These are phyloP conservation scores for Pezicula rhizophila DNA, from an alignment of 2,329 filamentous ascomycete genomes.

Conservation along the genomic window DNA sequence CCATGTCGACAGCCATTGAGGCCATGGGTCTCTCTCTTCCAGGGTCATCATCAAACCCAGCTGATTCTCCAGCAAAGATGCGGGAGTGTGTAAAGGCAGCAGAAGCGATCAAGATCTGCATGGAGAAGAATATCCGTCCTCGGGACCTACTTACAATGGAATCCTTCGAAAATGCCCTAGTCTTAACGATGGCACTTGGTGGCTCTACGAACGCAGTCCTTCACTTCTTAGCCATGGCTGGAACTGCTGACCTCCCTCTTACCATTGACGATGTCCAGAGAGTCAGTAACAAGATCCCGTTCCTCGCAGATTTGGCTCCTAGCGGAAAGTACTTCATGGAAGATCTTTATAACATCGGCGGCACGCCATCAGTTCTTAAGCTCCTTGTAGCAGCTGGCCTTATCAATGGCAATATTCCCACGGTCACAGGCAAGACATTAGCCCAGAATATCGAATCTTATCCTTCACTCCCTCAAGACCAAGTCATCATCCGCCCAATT, in stretches of 20 bases:
- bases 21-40: conserved; percentile 65
- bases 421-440: conserved; percentile 78
- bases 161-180: conserved; percentile 65
- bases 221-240: conserved; percentile 67
- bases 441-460: conserved; percentile 73
- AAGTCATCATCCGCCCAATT: conserved; percentile 77
- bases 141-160: conserved; percentile 62
- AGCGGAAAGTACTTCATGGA: conserved; percentile 82
- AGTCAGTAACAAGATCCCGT: conserved; percentile 64
- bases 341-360: conserved; percentile 79
- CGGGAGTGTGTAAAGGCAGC: conserved; percentile 64
- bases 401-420: conserved; percentile 71
- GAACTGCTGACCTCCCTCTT: conserved; percentile 59
- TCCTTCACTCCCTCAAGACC: conserved; percentile 70
- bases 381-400: conserved; percentile 70
- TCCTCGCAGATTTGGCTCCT: conserved; percentile 67
- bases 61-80: conserved; percentile 63
- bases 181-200: conserved; percentile 68
- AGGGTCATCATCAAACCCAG: conserved; percentile 64
- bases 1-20: conserved; percentile 68
- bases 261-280: conserved; percentile 65
- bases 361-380: conserved; percentile 81
- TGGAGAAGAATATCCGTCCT: conserved; percentile 65
- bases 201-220: conserved; percentile 67
- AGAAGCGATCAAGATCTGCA: conserved; percentile 60